Conservation (phyloP, 352 stramenopile species). For the Globisporangium sylvaticum region DNA sequence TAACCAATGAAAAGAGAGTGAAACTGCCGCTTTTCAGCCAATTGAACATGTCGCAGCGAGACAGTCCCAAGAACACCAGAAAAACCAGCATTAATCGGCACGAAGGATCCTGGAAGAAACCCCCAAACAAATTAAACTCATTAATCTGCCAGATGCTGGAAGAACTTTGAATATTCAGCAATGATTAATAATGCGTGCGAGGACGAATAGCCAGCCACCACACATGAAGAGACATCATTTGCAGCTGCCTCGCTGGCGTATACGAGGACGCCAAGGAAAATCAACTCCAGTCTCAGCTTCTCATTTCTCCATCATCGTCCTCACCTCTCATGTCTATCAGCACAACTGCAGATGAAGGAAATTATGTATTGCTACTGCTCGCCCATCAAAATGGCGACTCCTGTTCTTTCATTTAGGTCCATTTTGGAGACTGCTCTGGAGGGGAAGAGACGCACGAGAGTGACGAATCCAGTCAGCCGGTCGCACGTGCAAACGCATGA, state of each 20-base stretch:
- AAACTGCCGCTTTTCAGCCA: not conserved
- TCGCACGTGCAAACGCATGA: not conserved
- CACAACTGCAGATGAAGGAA: not conserved
- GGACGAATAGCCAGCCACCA: too few species aligned
- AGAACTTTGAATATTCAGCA: not conserved
- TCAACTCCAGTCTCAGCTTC: not conserved
- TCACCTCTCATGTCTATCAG: not conserved
- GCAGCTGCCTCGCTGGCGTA: not conserved
- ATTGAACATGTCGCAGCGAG: conserved; percentile 1
- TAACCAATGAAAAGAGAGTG: not conserved
- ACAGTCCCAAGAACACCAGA: not conserved
- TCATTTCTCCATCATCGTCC: not conserved
- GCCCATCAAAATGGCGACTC: not conserved
- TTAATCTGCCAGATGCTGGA: not conserved
- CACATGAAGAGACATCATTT: not conserved
- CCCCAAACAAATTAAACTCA: not conserved
- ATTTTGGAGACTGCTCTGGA: not conserved
- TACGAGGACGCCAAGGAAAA: not conserved
- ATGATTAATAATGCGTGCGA: not conserved
- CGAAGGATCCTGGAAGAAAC: not conserved
- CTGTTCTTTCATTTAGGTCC: not conserved
- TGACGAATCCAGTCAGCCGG: not conserved
- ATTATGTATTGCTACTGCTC: not conserved
- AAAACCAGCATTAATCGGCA: not conserved
- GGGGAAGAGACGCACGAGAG: not conserved